Evolutionary conservation across 78 protist species (phyloP), one percentile per base, ranked within the genome.

Genomic region (Guillardia theta): DNA sequence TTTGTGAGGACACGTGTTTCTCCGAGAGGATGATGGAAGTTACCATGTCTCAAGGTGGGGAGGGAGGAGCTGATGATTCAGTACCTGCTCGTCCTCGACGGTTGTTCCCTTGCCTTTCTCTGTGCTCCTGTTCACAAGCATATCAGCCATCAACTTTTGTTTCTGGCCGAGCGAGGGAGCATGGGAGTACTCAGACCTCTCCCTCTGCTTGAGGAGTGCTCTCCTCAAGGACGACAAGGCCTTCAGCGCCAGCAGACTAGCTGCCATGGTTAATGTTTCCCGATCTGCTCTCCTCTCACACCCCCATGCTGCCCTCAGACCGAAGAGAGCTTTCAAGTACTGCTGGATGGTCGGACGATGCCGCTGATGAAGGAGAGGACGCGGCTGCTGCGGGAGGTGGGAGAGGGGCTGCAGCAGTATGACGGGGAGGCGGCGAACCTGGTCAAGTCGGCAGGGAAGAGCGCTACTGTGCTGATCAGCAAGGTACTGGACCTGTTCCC

Each of bases 31-130:
- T n/a, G n/a, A n/a, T n/a, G n/a, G n/a, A n/a, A n/a, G n/a, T n/a
- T n/a, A n/a, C n/a, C n/a, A n/a, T n/a, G n/a, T n/a, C n/a, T n/a
- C n/a, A n/a, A 58, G 70, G 70, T 58, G 70, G 70, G 70, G 1
- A 58, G 27, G 27, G 83, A 70, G 22, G 83, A 70, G 83, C 33
- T 24, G 41, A 33, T 24, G 36, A 43, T 78, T 24, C 90, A 78
- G 90, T 78, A 78, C 48, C 90, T 78, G 39, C 48, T 78, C 24
- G 90, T 78, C 50, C 90, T 78, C 50, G 90, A 78, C 48, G 90
- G n/a, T n/a, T n/a, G n/a, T n/a, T n/a, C n/a, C n/a, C n/a, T n/a
- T n/a, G n/a, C n/a, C n/a, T n/a, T n/a, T n/a, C n/a, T n/a, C n/a
- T n/a, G n/a, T n/a, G n/a, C n/a, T n/a, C n/a, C n/a, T n/a, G n/a